Conservation (phyloP, 2,329 filamentous ascomycete genomes). For the Xylaria sp. region DNA sequence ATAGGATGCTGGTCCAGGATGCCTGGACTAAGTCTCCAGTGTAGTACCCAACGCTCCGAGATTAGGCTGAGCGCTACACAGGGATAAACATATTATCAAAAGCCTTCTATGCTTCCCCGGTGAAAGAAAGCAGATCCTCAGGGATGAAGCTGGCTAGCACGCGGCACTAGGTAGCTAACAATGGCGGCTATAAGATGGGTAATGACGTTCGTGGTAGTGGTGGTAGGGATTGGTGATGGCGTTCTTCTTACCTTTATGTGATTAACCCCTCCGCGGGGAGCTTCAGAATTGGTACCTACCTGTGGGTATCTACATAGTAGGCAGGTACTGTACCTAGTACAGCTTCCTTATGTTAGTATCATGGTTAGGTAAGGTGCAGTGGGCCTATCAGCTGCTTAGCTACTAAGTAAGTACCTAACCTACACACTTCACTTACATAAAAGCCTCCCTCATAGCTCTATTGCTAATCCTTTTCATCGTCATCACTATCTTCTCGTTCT, state of each 20-base stretch:
- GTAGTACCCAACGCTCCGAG: slow-evolving; percentile 4
- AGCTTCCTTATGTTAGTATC: too few species aligned
- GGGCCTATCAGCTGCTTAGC: too few species aligned
- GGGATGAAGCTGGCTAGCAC: slow-evolving; percentile 1
- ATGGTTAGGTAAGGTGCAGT: too few species aligned
- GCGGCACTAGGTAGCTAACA: slow-evolving; percentile 6
- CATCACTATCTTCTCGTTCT: not conserved
- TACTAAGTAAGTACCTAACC: not conserved
- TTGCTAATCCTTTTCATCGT: not conserved
- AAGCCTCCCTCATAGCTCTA: too few species aligned
- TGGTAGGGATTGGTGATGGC: slow-evolving; percentile 14
- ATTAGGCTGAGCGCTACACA: slow-evolving; percentile 2
- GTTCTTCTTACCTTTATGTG: not conserved
- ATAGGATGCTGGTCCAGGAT: slow-evolving; percentile 17
- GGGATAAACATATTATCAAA: slow-evolving; percentile 10
- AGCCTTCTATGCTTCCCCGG: not conserved
- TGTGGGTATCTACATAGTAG: not conserved
- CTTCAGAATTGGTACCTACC: not conserved
- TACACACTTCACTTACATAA: too few species aligned
- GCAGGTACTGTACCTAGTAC: not conserved
- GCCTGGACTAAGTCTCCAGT: not conserved
- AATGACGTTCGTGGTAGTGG: slow-evolving; percentile 5
- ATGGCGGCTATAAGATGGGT: slow-evolving; percentile 17
- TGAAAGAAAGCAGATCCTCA: not conserved
- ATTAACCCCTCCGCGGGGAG: slow-evolving; percentile 3